These are phyloP conservation scores for Cryoendolithus antarcticus DNA, from an alignment of 2,329 filamentous ascomycete genomes.

Conservation along the genomic window DNA sequence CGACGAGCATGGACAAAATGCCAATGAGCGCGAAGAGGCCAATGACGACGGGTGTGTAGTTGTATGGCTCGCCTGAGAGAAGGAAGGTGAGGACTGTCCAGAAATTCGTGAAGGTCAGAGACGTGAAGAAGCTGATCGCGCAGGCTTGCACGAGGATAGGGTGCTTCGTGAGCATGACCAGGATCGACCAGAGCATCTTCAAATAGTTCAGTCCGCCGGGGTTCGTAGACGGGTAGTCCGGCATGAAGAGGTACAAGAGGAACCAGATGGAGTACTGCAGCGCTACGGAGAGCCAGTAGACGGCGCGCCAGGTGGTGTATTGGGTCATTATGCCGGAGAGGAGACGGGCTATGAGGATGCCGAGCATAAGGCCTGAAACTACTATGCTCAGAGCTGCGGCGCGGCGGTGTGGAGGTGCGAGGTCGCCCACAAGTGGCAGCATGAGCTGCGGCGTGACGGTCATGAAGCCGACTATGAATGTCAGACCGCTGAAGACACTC, in stretches of 20 bases:
- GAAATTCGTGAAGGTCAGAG: conserved; percentile 51
- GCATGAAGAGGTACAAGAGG: conserved; percentile 61
- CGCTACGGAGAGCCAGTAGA: conserved; percentile 67
- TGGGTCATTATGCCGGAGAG: conserved; percentile 64
- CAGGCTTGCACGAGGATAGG: conserved; percentile 60
- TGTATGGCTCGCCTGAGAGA: conserved; percentile 56
- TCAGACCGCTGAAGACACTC: conserved; percentile 52
- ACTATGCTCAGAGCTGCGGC: conserved; percentile 62
- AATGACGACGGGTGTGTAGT: conserved; percentile 54
- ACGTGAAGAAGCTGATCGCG: conserved; percentile 51
- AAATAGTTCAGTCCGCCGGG: conserved; percentile 53
- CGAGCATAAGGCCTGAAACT: conserved; percentile 61
- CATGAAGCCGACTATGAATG: conserved; percentile 61
- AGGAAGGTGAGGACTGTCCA: conserved; percentile 74
- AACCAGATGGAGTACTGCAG: conserved; percentile 56
- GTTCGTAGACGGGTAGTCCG: conserved; percentile 68
- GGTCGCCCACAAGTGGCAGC: conserved; percentile 68
- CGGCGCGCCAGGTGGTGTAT: conserved; percentile 60
- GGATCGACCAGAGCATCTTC: conserved; percentile 51
- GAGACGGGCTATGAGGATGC: conserved; percentile 63
- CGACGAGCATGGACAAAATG: conserved; percentile 53
- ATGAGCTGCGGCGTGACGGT: conserved; percentile 66
- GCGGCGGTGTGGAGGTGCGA: conserved; percentile 56
- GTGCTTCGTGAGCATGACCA: conserved; percentile 50
- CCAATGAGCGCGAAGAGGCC: conserved; percentile 71